Percentiles rank a stretch among this genome's conserved stretches.
These are phyloP conservation scores for Vaccinium corymbosum DNA, from an alignment of 148 eudicot genomes.

Conservation along the genomic window DNA sequence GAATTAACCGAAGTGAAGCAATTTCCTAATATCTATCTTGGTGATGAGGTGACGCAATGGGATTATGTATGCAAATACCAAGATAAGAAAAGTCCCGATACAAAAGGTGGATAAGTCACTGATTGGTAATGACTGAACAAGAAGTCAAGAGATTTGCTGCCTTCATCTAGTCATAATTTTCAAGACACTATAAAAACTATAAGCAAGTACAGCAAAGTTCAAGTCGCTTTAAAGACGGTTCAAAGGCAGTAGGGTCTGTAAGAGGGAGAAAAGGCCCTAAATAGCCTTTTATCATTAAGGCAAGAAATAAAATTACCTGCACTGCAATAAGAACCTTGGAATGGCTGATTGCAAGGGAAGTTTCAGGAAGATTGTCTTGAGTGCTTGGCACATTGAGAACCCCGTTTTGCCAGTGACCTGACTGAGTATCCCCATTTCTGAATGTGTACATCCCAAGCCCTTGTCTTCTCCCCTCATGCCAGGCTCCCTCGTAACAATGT, in stretches of 20 bases:
- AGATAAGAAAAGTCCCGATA: background rate
- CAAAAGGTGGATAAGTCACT: background rate
- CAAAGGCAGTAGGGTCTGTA: background rate
- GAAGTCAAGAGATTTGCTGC: background rate
- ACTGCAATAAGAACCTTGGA: constrained; percentile 34
- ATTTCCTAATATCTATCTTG: background rate
- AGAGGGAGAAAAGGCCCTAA: background rate
- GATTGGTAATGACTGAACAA: background rate
- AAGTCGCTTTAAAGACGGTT: background rate
- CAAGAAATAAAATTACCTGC: constrained; percentile 30
- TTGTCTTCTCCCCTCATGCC: constrained; percentile 57
- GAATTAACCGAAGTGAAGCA: background rate
- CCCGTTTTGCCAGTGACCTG: constrained; percentile 39
- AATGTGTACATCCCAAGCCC: constrained; percentile 52
- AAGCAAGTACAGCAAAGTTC: background rate
- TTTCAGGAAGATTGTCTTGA: constrained; percentile 18
- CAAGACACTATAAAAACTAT: background rate
- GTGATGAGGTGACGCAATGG: background rate
- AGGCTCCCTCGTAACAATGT: constrained; percentile 45
- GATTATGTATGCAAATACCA: background rate
- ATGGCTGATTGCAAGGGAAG: constrained; percentile 16
- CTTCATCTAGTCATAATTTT: background rate
- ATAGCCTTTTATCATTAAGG: background rate
- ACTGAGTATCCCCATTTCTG: constrained; percentile 37
- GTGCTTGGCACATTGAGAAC: constrained; percentile 26